Evolutionary conservation across 768 basidiomycete species (phyloP).

Genomic region (Antrodiella citrinella): DNA sequence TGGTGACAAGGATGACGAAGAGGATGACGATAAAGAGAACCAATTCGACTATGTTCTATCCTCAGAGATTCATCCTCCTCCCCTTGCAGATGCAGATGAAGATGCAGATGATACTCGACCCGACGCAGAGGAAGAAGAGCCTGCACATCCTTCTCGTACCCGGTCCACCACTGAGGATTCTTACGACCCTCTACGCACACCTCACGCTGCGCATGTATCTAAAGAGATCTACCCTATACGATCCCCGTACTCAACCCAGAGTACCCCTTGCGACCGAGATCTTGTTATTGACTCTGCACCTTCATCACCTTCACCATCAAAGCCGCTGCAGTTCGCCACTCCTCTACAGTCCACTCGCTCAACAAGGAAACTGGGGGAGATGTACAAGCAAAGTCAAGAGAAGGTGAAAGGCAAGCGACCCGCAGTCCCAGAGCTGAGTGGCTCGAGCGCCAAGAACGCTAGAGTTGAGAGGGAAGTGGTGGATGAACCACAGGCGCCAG

Average conservation of each 20-base stretch:
- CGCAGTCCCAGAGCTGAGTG: not conserved
- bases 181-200: slow-evolving; percentile 16
- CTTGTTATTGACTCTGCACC: slow-evolving; percentile 8
- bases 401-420: slow-evolving; percentile 3
- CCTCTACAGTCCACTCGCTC: slow-evolving; percentile 1
- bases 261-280: slow-evolving; percentile 11
- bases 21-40: not conserved
- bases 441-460: not conserved
- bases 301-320: slow-evolving; percentile 16
- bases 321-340: slow-evolving; percentile 6
- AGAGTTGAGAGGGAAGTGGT: not conserved
- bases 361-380: not conserved
- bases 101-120: not conserved
- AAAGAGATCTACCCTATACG: slow-evolving; percentile 16
- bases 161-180: slow-evolving; percentile 8
- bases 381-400: not conserved
- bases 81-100: not conserved
- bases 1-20: slow-evolving; percentile 5
- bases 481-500: not conserved
- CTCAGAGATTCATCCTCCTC: not conserved
- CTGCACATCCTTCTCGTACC: not conserved
- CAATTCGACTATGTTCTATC: not conserved
- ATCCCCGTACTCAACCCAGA: slow-evolving; percentile 13
- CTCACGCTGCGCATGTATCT: slow-evolving; percentile 17
- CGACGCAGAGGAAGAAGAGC: not conserved